These are phyloP conservation scores for Marchantia polymorpha DNA, from an alignment of 225 moss, liverwort and hornwort species.

Conservation along the genomic window DNA sequence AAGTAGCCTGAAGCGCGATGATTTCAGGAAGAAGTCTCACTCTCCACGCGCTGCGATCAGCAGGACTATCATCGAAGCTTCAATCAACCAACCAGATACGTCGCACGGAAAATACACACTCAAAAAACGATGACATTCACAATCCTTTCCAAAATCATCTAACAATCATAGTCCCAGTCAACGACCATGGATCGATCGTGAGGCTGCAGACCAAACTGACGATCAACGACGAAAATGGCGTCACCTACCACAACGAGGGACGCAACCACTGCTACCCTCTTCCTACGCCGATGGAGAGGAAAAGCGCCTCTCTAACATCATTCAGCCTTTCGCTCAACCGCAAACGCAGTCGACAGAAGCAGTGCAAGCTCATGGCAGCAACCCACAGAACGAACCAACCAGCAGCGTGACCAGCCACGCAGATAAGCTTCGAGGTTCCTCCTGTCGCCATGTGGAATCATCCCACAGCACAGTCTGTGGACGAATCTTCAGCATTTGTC, in stretches of 20 bases:
- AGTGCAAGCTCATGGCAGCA: background rate
- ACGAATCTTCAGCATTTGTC: too few relatives aligned
- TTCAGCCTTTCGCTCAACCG: too few relatives aligned
- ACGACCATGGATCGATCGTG: background rate
- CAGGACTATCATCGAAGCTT: background rate
- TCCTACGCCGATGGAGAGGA: background rate
- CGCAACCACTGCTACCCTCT: background rate
- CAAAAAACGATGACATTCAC: background rate
- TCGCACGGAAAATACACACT: background rate
- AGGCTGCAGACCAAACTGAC: too few relatives aligned
- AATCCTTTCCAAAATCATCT: background rate
- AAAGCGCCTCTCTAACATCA: background rate
- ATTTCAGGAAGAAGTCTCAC: background rate
- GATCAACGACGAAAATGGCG: background rate
- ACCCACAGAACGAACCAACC: background rate
- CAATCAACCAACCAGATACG: background rate
- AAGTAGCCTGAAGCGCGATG: background rate
- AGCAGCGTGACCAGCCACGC: background rate
- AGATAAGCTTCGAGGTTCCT: constrained; percentile 5
- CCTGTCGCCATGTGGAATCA: constrained; percentile 13
- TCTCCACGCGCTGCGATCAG: background rate
- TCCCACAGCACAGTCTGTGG: background rate
- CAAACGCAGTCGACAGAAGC: too few relatives aligned
- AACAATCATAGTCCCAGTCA: background rate
- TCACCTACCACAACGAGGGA: background rate